Conservation (phyloP, 2,329 filamentous ascomycete genomes). For the Purpureocillium lavendulum region DNA sequence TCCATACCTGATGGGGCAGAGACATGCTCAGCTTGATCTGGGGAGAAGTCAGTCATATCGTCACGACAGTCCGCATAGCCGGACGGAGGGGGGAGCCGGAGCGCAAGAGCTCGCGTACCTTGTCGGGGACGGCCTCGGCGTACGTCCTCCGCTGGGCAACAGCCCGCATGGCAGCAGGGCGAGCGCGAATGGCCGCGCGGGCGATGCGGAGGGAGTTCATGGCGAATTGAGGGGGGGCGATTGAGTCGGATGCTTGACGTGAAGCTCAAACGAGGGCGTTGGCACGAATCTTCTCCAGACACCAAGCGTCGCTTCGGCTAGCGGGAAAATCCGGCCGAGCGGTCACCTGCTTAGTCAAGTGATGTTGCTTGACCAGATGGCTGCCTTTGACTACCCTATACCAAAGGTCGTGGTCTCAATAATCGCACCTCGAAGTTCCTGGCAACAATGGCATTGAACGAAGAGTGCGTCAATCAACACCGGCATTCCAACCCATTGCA, state of each 20-base stretch:
- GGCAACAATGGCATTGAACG: too few relatives aligned
- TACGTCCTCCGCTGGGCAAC: constrained; percentile 83
- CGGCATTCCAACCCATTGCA: too few relatives aligned
- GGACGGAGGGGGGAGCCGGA: constrained; percentile 13
- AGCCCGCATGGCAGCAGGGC: constrained; percentile 66
- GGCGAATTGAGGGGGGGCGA: constrained; percentile 40
- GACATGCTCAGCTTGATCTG: constrained; percentile 95
- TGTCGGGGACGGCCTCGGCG: constrained; percentile 79
- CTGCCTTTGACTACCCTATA: neutral
- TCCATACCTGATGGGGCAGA: constrained; percentile 93
- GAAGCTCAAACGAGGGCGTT: constrained; percentile 32
- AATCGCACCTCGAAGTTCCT: too few relatives aligned
- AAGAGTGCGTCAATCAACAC: too few relatives aligned
- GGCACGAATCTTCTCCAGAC: constrained; percentile 39
- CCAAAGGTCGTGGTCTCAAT: neutral
- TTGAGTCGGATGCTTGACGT: constrained; percentile 38
- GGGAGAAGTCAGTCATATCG: constrained; percentile 15
- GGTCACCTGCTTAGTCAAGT: constrained; percentile 24
- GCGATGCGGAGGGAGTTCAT: constrained; percentile 96
- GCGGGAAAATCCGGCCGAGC: constrained; percentile 27
- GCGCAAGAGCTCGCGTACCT: constrained; percentile 40
- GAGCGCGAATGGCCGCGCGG: constrained; percentile 79
- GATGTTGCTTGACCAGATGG: constrained; percentile 2
- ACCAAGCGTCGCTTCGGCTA: constrained; percentile 30
- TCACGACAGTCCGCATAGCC: constrained; percentile 8